These are phyloP conservation scores for Phytophthora constricta DNA, from an alignment of 352 stramenopile species.

Conservation along the genomic window DNA sequence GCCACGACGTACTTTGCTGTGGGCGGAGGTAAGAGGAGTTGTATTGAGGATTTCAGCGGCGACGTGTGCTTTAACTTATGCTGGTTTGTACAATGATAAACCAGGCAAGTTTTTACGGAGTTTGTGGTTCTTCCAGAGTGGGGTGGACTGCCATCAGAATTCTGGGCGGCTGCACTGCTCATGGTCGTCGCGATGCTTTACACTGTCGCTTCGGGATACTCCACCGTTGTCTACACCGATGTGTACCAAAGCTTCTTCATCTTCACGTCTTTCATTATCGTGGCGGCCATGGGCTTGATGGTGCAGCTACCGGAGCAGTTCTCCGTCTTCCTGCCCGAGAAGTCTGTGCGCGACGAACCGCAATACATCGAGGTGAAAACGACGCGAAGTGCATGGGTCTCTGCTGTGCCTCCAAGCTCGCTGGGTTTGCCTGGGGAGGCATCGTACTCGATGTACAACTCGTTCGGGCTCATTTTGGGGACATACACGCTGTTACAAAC, in stretches of 20 bases:
- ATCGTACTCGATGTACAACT: constrained; percentile 84
- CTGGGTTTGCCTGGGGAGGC: constrained; percentile 50
- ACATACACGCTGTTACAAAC: constrained; percentile 71
- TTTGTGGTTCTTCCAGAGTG: constrained; percentile 73
- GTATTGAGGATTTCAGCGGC: not conserved
- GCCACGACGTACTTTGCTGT: constrained; percentile 83
- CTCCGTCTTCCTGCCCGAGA: constrained; percentile 62
- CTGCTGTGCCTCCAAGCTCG: constrained; percentile 40
- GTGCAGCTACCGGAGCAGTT: constrained; percentile 61
- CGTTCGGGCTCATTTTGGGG: constrained; percentile 56
- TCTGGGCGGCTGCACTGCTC: constrained; percentile 71
- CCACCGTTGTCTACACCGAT: constrained; percentile 83
- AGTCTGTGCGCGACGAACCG: constrained; percentile 39
- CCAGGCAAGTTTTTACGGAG: constrained; percentile 80
- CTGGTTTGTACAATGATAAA: not conserved
- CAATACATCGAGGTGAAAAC: constrained; percentile 59
- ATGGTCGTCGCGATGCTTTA: constrained; percentile 77
- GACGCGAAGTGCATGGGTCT: constrained; percentile 58
- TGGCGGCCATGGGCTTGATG: constrained; percentile 64
- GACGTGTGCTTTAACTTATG: not conserved
- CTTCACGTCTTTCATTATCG: constrained; percentile 75
- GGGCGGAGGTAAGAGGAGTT: constrained; percentile 50
- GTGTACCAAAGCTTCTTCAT: constrained; percentile 88
- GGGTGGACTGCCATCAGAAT: constrained; percentile 62
- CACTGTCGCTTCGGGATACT: constrained; percentile 74